A percentile compares a stretch with the other conserved stretches of the same genome.
Conservation (phyloP, 2,329 filamentous ascomycete species). For the Aspergillus sergii region DNA sequence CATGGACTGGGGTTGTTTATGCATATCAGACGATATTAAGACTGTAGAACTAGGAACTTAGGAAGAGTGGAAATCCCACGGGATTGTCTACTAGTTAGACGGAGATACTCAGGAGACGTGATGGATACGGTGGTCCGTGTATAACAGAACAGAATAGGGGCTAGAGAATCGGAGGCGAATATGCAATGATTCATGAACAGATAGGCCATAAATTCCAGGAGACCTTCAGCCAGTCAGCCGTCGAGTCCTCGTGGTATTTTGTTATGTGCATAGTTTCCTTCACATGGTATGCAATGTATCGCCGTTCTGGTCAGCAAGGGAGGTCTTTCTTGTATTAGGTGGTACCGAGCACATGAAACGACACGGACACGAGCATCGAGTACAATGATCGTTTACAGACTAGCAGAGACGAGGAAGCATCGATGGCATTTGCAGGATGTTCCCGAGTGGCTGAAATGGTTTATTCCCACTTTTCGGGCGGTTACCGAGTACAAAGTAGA, state of each 20-base stretch:
- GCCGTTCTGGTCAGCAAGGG: neutral
- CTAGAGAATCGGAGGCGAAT: neutral
- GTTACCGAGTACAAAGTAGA: neutral
- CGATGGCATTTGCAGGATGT: neutral
- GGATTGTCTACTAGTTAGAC: neutral
- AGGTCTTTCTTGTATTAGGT: neutral
- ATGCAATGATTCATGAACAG: neutral
- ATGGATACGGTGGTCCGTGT: neutral
- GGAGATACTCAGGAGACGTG: neutral
- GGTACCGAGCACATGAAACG: neutral
- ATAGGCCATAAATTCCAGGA: neutral
- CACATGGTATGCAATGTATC: neutral
- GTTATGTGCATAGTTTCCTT: neutral
- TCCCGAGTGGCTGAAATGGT: neutral
- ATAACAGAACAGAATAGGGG: neutral
- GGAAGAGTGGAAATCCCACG: neutral
- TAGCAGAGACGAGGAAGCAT: neutral
- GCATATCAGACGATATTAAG: neutral
- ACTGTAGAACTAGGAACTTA: neutral
- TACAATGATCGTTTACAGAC: neutral
- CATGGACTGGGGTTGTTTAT: neutral
- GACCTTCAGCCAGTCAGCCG: neutral
- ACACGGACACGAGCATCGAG: neutral
- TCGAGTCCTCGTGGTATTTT: neutral
- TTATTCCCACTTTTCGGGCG: neutral